phyloP scores from a whole-genome alignment of 345 rosid genomes.

The Populus pruinosa region DNA sequence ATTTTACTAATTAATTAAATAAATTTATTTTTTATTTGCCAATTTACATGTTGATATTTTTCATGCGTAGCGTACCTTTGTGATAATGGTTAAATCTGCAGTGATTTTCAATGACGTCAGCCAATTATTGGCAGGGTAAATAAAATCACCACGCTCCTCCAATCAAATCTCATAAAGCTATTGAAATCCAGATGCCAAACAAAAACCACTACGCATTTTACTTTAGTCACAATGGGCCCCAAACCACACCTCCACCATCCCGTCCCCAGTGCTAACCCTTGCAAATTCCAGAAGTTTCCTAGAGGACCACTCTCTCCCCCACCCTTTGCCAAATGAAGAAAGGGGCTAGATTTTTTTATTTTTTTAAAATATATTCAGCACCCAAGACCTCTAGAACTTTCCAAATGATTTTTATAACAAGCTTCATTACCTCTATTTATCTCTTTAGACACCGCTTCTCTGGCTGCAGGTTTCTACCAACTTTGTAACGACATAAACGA shows the following conservation, averaged over 20 bases:
- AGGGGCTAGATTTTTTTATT: neutral
- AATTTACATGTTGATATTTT: no score
- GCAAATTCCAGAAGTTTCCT: slow-evolving; percentile 47
- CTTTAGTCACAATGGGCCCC: neutral
- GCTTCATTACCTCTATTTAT: slow-evolving; percentile 2
- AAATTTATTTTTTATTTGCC: no score
- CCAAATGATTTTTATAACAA: slow-evolving; percentile 15
- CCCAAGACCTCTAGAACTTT: slow-evolving; percentile 35
- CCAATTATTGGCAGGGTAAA: slow-evolving; percentile 2
- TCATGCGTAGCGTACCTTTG: neutral
- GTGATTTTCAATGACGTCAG: neutral
- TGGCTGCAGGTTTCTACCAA: slow-evolving; percentile 8
- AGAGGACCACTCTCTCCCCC: neutral
- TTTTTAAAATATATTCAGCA: neutral
- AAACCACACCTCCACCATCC: slow-evolving; percentile 8
- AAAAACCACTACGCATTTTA: neutral
- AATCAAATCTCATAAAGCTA: slow-evolving; percentile 5
- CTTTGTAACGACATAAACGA: slow-evolving; percentile 19
- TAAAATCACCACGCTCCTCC: neutral
- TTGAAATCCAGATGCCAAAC: neutral
- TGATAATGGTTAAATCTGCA: neutral
- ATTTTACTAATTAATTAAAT: no score
- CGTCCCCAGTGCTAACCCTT: neutral
- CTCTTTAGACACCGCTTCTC: slow-evolving; percentile 2
- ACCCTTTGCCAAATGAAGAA: neutral